Conservation (phyloP, 2,329 filamentous ascomycete species). For the Graphium sp. region DNA sequence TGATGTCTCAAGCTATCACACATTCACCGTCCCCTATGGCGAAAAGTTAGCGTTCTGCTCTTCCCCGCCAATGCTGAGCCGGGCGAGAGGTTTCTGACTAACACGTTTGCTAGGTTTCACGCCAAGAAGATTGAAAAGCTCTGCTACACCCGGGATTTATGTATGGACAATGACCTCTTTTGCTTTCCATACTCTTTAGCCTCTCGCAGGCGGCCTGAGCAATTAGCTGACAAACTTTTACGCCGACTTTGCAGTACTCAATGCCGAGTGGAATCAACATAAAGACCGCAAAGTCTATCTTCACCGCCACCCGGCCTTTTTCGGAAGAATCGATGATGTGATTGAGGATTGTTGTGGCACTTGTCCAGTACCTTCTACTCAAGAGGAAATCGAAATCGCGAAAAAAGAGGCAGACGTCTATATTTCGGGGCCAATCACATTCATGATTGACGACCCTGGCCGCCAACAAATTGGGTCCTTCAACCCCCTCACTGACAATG, state of each 20-base stretch:
- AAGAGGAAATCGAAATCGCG: slow-evolving; percentile 54
- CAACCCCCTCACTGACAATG: slow-evolving; percentile 63
- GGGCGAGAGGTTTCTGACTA: too few relatives aligned
- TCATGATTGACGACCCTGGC: slow-evolving; percentile 68
- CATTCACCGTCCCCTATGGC: slow-evolving; percentile 56
- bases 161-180: slow-evolving; percentile 16
- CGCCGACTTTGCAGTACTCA: slow-evolving; percentile 33
- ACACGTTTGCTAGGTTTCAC: slow-evolving; percentile 19
- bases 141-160: slow-evolving; percentile 63
- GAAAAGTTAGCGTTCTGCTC: slow-evolving; percentile 12
- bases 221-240: slow-evolving; percentile 1
- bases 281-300: slow-evolving; percentile 61
- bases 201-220: background rate
- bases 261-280: slow-evolving; percentile 72
- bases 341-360: slow-evolving; percentile 68
- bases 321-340: slow-evolving; percentile 58
- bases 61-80: too few relatives aligned
- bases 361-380: slow-evolving; percentile 52
- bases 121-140: slow-evolving; percentile 66
- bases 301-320: slow-evolving; percentile 75
- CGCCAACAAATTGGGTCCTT: slow-evolving; percentile 57
- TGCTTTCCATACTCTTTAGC: background rate
- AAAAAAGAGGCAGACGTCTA: slow-evolving; percentile 61
- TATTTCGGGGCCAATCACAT: slow-evolving; percentile 55
- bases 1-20: slow-evolving; percentile 66